Percentiles rank a stretch among this genome's conserved stretches.
Conservation (phyloP, 2,329 filamentous ascomycete species). For the Emmonsia crescens region DNA sequence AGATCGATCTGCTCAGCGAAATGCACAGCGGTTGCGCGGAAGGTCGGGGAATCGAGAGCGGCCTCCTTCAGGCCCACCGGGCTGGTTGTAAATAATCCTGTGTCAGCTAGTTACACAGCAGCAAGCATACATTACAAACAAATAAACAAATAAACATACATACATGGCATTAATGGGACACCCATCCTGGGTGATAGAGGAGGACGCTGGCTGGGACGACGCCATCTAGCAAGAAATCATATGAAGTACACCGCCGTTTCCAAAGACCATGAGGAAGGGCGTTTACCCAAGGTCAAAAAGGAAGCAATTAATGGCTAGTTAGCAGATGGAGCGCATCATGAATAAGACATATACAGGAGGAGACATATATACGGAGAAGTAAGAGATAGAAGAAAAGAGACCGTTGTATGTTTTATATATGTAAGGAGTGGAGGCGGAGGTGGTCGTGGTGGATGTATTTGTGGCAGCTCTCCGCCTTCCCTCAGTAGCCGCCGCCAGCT, state of each 20-base stretch:
- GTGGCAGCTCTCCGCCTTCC: not conserved
- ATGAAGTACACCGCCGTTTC: constrained; percentile 16
- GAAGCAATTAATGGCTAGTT: not conserved
- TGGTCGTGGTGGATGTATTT: not conserved
- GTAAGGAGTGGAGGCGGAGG: not conserved
- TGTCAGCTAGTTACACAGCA: constrained; percentile 11
- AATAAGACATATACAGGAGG: not conserved
- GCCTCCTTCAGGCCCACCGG: constrained; percentile 90
- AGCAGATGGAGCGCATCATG: not conserved
- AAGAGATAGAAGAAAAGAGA: not conserved
- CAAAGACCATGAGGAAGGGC: not conserved
- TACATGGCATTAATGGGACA: constrained; percentile 39
- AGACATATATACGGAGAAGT: not conserved
- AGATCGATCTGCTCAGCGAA: constrained; percentile 86
- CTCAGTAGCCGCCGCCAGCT: not conserved
- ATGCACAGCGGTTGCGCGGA: constrained; percentile 75
- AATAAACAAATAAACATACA: constrained; percentile 12
- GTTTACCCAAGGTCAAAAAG: not conserved
- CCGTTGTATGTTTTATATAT: not conserved
- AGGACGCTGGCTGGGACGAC: constrained; percentile 28
- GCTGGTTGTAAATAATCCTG: constrained; percentile 25
- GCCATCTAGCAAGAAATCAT: constrained; percentile 21
- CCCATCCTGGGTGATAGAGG: constrained; percentile 30
- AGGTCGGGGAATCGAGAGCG: constrained; percentile 89
- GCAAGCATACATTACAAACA: not conserved